Evolutionary conservation across 1,139 yeast species (phyloP).

Genomic region (Petasospora rhodanensis): DNA sequence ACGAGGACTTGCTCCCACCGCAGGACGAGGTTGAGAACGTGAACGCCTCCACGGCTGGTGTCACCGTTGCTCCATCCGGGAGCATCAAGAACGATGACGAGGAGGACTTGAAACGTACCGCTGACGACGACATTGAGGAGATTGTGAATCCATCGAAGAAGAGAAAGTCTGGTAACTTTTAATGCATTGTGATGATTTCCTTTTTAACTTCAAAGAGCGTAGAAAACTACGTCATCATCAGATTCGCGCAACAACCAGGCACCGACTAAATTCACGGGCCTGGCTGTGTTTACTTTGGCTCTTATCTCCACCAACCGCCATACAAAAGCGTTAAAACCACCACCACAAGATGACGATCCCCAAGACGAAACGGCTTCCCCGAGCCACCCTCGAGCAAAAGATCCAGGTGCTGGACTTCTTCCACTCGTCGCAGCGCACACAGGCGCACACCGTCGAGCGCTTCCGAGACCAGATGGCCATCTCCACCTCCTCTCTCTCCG

Average conservation of each 20-base stretch:
- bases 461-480: constrained; percentile 47
- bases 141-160: constrained; percentile 16
- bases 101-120: constrained; percentile 5
- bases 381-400: constrained; percentile 58
- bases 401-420: constrained; percentile 49
- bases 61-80: not conserved
- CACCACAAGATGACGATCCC: constrained; percentile 3
- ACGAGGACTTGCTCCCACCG: constrained; percentile 13
- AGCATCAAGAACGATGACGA: constrained; percentile 1
- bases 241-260: too few species aligned
- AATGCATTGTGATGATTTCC: too few species aligned
- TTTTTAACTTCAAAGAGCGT: too few species aligned
- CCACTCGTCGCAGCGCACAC: constrained; percentile 46
- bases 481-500: constrained; percentile 54
- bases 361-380: constrained; percentile 29
- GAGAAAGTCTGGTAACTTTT: too few species aligned
- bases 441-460: constrained; percentile 52
- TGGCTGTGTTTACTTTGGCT: too few species aligned
- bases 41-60: not conserved
- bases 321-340: too few species aligned
- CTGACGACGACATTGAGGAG: constrained; percentile 15
- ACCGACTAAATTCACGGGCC: too few species aligned
- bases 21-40: constrained; percentile 4
- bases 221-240: too few species aligned
- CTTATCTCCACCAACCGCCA: too few species aligned